These are phyloP conservation scores for Theobroma cacao DNA, from an alignment of 345 rosid species.

Conservation along the genomic window DNA sequence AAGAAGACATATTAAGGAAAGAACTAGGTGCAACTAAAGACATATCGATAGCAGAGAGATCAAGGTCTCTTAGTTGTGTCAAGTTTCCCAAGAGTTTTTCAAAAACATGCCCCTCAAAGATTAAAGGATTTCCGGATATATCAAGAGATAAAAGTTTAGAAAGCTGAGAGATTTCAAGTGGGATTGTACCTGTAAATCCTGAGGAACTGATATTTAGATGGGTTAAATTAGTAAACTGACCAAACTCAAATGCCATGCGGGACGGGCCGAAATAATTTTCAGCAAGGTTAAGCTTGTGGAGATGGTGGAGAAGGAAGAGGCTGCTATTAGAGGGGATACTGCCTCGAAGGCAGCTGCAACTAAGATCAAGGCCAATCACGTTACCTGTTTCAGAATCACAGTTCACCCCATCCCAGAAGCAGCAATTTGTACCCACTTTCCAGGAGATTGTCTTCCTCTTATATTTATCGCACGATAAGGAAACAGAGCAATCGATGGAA, in stretches of 20 bases:
- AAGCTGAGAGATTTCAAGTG: conserved; percentile 13
- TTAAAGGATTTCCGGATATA: not conserved
- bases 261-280: conserved; percentile 15
- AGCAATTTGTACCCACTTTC: conserved; percentile 10
- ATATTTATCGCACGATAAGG: not conserved
- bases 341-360: conserved; percentile 8
- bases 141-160: conserved; percentile 3
- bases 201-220: conserved; percentile 21
- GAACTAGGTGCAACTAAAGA: not conserved
- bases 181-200: conserved; percentile 1
- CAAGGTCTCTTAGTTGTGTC: conserved; percentile 1
- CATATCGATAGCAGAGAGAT: not conserved
- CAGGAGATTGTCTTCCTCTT: not conserved
- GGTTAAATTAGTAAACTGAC: not conserved
- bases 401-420: conserved; percentile 28
- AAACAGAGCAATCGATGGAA: not conserved
- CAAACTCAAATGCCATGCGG: conserved; percentile 6
- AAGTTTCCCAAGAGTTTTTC: not conserved
- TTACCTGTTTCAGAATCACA: conserved; percentile 6
- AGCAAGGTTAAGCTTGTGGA: conserved; percentile 15
- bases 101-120: not conserved
- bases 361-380: conserved; percentile 29
- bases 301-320: conserved; percentile 11
- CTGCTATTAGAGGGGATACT: not conserved
- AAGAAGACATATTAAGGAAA: conserved; percentile 9